Conservation (phyloP, 805 yeast genomes). For the Millerozyma miso region DNA sequence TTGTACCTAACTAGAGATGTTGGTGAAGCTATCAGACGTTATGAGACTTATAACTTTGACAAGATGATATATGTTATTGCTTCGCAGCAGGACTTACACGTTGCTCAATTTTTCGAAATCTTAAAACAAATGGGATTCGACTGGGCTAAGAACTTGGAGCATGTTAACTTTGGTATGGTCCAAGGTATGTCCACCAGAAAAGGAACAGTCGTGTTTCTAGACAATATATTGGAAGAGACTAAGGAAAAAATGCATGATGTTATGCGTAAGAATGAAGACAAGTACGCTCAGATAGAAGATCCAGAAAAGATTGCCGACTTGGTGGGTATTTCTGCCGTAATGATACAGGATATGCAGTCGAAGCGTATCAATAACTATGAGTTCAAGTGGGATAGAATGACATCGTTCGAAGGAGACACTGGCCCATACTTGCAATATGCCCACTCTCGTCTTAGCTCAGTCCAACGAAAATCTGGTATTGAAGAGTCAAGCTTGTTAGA, state of each 20-base stretch:
- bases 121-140: slow-evolving; percentile 83
- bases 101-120: slow-evolving; percentile 90
- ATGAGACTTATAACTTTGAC: slow-evolving; percentile 79
- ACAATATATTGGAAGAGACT: slow-evolving; percentile 88
- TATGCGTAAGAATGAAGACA: slow-evolving; percentile 86
- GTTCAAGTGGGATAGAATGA: slow-evolving; percentile 97
- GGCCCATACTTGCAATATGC: slow-evolving; percentile 99
- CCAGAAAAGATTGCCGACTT: slow-evolving; percentile 95
- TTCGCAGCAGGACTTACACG: slow-evolving; percentile 91
- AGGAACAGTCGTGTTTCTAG: slow-evolving; percentile 98
- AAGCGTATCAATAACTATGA: slow-evolving; percentile 95
- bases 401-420: slow-evolving; percentile 97
- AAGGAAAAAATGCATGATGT: slow-evolving; percentile 93
- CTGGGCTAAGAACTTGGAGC: slow-evolving; percentile 80
- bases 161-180: slow-evolving; percentile 96
- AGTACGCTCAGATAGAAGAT: slow-evolving; percentile 87
- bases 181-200: slow-evolving; percentile 97
- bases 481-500: slow-evolving; percentile 35
- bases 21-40: slow-evolving; percentile 92
- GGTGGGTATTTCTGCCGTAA: slow-evolving; percentile 94
- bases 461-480: slow-evolving; percentile 73
- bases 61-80: slow-evolving; percentile 97
- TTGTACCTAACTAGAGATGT: slow-evolving; percentile 92
- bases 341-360: slow-evolving; percentile 98
- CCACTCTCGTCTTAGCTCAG: slow-evolving; percentile 92